A percentile compares a stretch with the other conserved stretches of the same genome.
Conservation (phyloP, 2,329 filamentous ascomycete genomes). For the Ophioceras dolichostomum region DNA sequence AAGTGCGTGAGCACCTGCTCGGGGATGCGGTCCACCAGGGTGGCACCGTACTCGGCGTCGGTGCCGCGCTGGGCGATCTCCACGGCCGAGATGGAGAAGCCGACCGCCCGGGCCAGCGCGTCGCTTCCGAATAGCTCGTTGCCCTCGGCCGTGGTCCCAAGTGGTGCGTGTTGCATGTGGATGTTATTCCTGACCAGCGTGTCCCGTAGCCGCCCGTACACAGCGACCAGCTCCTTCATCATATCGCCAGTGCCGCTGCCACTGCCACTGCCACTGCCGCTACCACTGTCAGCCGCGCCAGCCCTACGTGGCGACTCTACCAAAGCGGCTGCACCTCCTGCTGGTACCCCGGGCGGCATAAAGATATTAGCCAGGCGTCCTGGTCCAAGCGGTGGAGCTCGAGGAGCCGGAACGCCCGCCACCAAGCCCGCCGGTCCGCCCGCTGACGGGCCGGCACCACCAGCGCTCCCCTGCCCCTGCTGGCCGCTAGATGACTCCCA, state of each 20-base stretch:
- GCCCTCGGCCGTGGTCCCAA: slow-evolving; percentile 13
- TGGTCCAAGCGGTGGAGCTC: no score
- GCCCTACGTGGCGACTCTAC: not conserved
- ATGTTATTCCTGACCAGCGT: slow-evolving; percentile 45
- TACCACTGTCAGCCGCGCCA: not conserved
- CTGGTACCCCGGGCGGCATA: not conserved
- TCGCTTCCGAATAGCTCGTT: slow-evolving; percentile 42
- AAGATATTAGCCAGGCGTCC: slow-evolving; percentile 1
- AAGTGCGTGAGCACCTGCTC: slow-evolving; percentile 77
- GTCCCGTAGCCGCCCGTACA: slow-evolving; percentile 48
- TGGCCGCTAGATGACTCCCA: slow-evolving; percentile 26
- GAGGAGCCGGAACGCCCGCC: slow-evolving; percentile 1
- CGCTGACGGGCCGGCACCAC: slow-evolving; percentile 9
- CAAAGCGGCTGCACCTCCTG: not conserved
- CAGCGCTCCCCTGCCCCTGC: slow-evolving; percentile 21
- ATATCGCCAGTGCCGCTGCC: slow-evolving; percentile 16
- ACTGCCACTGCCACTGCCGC: not conserved
- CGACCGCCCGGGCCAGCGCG: slow-evolving; percentile 54
- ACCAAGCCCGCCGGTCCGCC: slow-evolving; percentile 3
- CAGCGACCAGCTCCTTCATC: slow-evolving; percentile 42
- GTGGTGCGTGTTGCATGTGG: slow-evolving; percentile 21
- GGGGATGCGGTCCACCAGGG: slow-evolving; percentile 71
- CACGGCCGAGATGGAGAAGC: slow-evolving; percentile 73
- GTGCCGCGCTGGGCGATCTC: slow-evolving; percentile 89
- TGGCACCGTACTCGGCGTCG: slow-evolving; percentile 59